A percentile compares a stretch with the other conserved stretches of the same genome.
phyloP scores from a whole-genome alignment of 164 flowering plant genomes.

The Houttuynia cordata region DNA sequence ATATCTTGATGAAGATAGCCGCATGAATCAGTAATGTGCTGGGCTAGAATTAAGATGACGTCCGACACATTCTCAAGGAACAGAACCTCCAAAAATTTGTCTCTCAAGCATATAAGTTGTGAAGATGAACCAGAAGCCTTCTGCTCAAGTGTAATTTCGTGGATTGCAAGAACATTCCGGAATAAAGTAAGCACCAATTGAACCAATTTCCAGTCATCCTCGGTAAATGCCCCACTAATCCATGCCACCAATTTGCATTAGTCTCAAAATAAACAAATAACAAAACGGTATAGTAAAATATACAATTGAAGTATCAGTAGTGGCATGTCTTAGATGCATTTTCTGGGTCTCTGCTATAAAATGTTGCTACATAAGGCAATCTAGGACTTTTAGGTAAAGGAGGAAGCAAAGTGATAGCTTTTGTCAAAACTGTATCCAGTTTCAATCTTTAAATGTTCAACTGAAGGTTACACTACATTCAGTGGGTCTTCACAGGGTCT shows the following conservation, averaged over 20 bases:
- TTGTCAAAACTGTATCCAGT: no score
- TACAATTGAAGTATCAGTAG: no score
- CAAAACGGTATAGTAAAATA: not conserved
- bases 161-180: conserved; percentile 75
- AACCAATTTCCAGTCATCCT: conserved; percentile 96
- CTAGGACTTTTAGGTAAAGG: no score
- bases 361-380: no score
- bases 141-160: conserved; percentile 63
- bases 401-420: no score
- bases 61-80: conserved; percentile 89
- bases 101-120: conserved; percentile 51
- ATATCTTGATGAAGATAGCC: conserved; percentile 72
- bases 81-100: conserved; percentile 63
- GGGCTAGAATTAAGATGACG: conserved; percentile 56
- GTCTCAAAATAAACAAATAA: not conserved
- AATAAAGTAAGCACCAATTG: conserved; percentile 88
- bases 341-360: no score
- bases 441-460: no score
- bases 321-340: no score
- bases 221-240: conserved; percentile 61
- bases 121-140: conserved; percentile 56
- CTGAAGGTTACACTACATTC: no score
- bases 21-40: conserved; percentile 51
- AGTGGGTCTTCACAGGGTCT: no score
- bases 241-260: not conserved